These are phyloP conservation scores for Eucalyptus erythrocorys DNA, from an alignment of 345 rosid genomes.

Conservation along the genomic window DNA sequence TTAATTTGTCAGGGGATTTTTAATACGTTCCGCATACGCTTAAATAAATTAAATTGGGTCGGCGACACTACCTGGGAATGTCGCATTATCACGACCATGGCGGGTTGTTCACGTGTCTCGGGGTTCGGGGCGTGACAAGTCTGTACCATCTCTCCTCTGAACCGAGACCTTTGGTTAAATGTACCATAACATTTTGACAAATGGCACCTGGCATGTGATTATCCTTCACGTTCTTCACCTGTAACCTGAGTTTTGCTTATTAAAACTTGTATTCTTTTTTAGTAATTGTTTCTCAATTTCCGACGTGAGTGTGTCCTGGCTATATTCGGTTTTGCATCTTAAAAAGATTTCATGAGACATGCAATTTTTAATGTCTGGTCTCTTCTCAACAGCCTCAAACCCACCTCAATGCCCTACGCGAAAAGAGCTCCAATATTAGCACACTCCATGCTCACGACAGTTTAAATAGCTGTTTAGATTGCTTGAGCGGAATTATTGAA, in stretches of 20 bases:
- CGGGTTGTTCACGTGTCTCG: no score
- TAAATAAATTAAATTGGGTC: no score
- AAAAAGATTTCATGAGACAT: neutral
- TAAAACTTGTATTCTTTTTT: neutral
- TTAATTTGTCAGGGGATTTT: no score
- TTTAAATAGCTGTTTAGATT: neutral
- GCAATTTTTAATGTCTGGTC: neutral
- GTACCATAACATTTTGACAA: neutral
- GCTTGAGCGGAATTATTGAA: neutral
- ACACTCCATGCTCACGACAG: neutral
- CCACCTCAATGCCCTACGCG: neutral
- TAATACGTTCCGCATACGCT: no score
- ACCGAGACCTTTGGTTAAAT: neutral
- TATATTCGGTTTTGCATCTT: neutral
- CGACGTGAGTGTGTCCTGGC: neutral
- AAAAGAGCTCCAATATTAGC: neutral
- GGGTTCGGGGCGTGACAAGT: no score
- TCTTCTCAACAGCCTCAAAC: neutral
- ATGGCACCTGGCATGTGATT: neutral
- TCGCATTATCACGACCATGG: no score
- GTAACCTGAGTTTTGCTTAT: neutral
- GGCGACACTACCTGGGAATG: no score
- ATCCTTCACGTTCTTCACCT: neutral
- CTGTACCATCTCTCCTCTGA: neutral
- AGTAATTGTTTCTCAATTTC: neutral